A percentile compares a stretch with the other conserved stretches of the same genome.
These are phyloP conservation scores for Pichia inconspicua DNA, from an alignment of 1,139 yeast genomes.

Conservation along the genomic window DNA sequence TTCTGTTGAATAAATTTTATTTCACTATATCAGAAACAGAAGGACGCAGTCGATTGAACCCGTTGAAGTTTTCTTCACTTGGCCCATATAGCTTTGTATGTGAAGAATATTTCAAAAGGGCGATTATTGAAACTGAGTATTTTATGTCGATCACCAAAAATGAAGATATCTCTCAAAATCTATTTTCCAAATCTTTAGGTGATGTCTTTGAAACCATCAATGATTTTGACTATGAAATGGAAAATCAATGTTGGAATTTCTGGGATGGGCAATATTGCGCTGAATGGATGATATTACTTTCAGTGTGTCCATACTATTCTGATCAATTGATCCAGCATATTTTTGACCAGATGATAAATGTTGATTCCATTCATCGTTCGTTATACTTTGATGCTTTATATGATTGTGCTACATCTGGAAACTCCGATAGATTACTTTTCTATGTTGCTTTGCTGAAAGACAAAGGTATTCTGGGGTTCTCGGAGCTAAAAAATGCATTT, in stretches of 20 bases:
- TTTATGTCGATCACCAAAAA: slow-evolving; percentile 6
- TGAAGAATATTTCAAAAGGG: slow-evolving; percentile 38
- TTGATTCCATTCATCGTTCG: slow-evolving; percentile 50
- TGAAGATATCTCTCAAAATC: slow-evolving; percentile 1
- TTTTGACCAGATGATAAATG: slow-evolving; percentile 45
- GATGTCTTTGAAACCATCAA: slow-evolving; percentile 18
- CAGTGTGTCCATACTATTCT: slow-evolving; percentile 49
- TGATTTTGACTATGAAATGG: slow-evolving; percentile 19
- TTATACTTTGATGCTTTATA: slow-evolving; percentile 63
- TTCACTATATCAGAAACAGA: slow-evolving; percentile 30
- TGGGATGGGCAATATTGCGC: slow-evolving; percentile 23
- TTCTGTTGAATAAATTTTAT: slow-evolving; percentile 42
- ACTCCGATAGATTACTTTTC: slow-evolving; percentile 40
- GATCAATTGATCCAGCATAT: slow-evolving; percentile 57
- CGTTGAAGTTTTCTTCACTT: slow-evolving; percentile 46
- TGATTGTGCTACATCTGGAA: slow-evolving; percentile 38
- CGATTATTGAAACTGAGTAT: slow-evolving; percentile 37
- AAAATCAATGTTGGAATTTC: slow-evolving; percentile 17
- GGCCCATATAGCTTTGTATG: slow-evolving; percentile 18
- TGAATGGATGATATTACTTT: slow-evolving; percentile 44
- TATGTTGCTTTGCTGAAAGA: slow-evolving; percentile 46
- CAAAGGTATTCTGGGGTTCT: slow-evolving; percentile 55
- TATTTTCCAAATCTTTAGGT: slow-evolving; percentile 15
- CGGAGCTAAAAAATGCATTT: slow-evolving; percentile 53
- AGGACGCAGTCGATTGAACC: slow-evolving; percentile 31